Percentiles rank a stretch among this genome's conserved stretches.
Evolutionary conservation across 768 basidiomycete genomes (phyloP).

Genomic region (Sporobolomyces phaffii): DNA sequence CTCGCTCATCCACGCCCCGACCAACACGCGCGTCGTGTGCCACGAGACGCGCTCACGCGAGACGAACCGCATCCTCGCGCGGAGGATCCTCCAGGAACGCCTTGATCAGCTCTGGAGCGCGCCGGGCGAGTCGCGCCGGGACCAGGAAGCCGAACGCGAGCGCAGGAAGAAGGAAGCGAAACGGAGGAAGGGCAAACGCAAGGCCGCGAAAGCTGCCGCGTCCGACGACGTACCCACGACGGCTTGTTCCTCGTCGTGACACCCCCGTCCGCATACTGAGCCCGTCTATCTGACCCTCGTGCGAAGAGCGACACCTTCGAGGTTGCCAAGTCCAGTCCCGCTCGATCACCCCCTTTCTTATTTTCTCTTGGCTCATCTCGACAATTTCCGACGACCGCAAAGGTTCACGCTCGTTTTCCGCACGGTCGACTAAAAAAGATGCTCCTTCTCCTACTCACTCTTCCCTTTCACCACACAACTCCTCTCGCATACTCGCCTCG

Average conservation of each 20-base stretch:
- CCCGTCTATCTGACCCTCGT: no score
- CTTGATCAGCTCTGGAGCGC: slow-evolving; percentile 11
- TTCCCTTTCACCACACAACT: neutral
- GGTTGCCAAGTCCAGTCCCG: slow-evolving; percentile 5
- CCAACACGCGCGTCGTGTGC: slow-evolving; percentile 16
- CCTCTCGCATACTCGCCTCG: neutral
- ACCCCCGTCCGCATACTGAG: no score
- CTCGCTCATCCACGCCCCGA: slow-evolving; percentile 23
- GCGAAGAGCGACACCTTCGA: neutral
- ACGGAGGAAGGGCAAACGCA: slow-evolving; percentile 12
- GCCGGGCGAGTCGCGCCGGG: slow-evolving; percentile 8
- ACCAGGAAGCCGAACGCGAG: slow-evolving; percentile 13
- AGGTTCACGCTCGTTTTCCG: neutral
- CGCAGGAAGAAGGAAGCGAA: slow-evolving; percentile 28
- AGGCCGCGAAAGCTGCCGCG: neutral
- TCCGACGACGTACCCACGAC: no score
- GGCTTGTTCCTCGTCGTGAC: no score
- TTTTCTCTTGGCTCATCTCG: neutral
- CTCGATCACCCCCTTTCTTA: neutral
- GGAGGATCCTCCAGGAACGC: slow-evolving; percentile 20
- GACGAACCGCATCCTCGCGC: slow-evolving; percentile 17
- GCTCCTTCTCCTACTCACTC: no score
- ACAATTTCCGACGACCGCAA: neutral
- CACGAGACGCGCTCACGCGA: slow-evolving; percentile 30
- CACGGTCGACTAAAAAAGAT: neutral